A percentile compares a stretch with the other conserved stretches of the same genome.
These are phyloP conservation scores for Fusarium cyanostomum DNA, from an alignment of 2,329 filamentous ascomycete species.

Conservation along the genomic window DNA sequence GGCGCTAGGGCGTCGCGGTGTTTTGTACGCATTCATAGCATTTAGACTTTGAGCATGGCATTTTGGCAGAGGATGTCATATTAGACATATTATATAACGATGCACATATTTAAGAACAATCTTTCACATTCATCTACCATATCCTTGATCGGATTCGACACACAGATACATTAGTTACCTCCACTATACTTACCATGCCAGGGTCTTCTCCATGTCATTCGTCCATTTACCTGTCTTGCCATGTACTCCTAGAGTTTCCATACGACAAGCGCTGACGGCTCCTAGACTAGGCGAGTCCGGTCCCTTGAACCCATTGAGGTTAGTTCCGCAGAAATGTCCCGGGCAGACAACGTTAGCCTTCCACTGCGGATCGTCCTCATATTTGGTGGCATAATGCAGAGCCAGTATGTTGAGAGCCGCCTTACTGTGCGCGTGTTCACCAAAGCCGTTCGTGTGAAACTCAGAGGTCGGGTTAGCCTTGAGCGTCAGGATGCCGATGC, in stretches of 20 bases:
- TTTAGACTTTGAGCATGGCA: conserved; percentile 28
- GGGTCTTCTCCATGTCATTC: conserved; percentile 7
- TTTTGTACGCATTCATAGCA: conserved; percentile 24
- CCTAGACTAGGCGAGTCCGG: conserved; percentile 5
- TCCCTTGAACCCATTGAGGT: conserved; percentile 18
- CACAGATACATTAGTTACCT: too few species aligned
- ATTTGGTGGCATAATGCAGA: conserved; percentile 22
- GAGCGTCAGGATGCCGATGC: conserved; percentile 18
- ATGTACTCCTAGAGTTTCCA: conserved; percentile 3
- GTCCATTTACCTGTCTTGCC: conserved; percentile 14
- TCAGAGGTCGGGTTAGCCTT: conserved; percentile 14
- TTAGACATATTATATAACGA: conserved; percentile 32
- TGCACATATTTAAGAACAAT: conserved; percentile 9
- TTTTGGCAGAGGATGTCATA: conserved; percentile 35
- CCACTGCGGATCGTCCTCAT: conserved; percentile 14
- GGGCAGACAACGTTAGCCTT: conserved; percentile 28
- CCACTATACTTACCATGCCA: conserved; percentile 16
- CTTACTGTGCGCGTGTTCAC: conserved; percentile 29
- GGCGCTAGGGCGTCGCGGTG: conserved; percentile 30
- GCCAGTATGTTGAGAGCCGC: conserved; percentile 31
- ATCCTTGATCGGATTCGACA: background rate
- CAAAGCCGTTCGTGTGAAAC: background rate
- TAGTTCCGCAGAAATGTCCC: conserved; percentile 9
- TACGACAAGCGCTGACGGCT: conserved; percentile 12
- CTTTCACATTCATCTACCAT: background rate